Evolutionary conservation across 2,329 filamentous ascomycete genomes (phyloP).

Genomic region (Cladophialophora immunda): DNA sequence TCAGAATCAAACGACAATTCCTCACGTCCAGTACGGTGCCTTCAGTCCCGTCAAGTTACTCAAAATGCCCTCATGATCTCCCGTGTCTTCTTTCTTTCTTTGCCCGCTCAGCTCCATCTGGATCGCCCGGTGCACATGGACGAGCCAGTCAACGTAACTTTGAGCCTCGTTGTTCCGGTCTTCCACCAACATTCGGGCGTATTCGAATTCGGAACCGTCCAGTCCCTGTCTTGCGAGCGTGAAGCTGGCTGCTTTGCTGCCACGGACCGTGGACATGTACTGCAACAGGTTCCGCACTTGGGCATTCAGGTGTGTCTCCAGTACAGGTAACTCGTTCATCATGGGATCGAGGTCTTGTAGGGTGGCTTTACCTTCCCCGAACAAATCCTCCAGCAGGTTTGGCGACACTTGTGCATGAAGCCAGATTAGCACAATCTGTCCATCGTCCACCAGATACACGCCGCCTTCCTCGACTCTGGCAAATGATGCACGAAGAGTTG

Average conservation of each 20-base stretch:
- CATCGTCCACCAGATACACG: constrained; percentile 94
- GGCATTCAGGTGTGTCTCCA: constrained; percentile 91
- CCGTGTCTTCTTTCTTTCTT: constrained; percentile 52
- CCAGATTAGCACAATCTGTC: constrained; percentile 91
- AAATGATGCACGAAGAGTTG: constrained; percentile 82
- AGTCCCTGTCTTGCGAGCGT: constrained; percentile 92
- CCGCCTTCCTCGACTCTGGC: constrained; percentile 89
- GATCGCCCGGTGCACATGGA: constrained; percentile 91
- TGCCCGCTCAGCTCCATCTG: constrained; percentile 77
- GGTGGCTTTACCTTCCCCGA: constrained; percentile 76
- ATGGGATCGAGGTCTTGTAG: constrained; percentile 84
- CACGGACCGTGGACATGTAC: constrained; percentile 80
- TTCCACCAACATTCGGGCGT: constrained; percentile 88
- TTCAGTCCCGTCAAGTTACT: constrained; percentile 56
- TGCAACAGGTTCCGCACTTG: constrained; percentile 94
- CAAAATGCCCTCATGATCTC: constrained; percentile 52
- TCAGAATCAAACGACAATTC: constrained; percentile 2
- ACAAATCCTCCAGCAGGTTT: constrained; percentile 88
- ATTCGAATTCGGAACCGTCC: constrained; percentile 96
- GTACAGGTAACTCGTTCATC: constrained; percentile 77
- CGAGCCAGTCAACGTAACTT: constrained; percentile 98
- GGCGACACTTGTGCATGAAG: constrained; percentile 91
- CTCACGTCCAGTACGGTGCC: constrained; percentile 54
- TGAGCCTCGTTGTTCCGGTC: constrained; percentile 98
- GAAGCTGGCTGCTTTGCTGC: constrained; percentile 86